Evolutionary conservation across 371 early-diverging fungal species (phyloP), one percentile per base, ranked within the genome.

Genomic region (Blakeslea trispora): DNA sequence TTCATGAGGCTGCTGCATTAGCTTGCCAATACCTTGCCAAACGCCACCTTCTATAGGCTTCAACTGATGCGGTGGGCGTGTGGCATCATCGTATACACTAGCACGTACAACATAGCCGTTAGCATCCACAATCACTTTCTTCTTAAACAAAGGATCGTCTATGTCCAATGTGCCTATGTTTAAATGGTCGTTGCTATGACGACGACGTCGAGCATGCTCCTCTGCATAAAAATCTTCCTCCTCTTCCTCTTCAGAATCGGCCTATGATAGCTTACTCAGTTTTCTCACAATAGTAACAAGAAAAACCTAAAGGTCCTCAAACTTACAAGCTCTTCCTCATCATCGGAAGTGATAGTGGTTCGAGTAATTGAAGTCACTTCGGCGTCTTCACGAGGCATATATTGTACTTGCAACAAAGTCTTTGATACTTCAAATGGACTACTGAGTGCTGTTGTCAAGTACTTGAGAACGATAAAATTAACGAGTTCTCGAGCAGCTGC

Each of bases 391-490:
- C 74, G 81, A 46, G 92, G 91, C 58, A 86, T 53, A 56, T 89
- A 88, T 71, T 92, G 93, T n/a, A 91, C 88, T 71, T 92, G 92
- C 43, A 91, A 63, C 19, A 95, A 66, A 8, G 91, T 93, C 49
- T 85, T 86, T 2, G 85, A 83, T 2, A 86, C 84, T 57, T 86
- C 90, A 57, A 91, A 89, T 0, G 94, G 95, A 13, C 83, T 80
- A 13, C 85, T 75, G 7, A 89, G 45, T 46, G 89, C 86, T 0
- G 84, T 74, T 0, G 88, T 82, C 10, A 90, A 54, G 53, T 74
- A 90, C 62, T 90, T 84, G 15, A 88, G 55, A 5, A 87, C 74
- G 0, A 88, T 85, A 66, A 83, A 87, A 58, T 79, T 82, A 53
- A 82, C 64, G 3, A 89, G 68, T 60, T 86, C 86, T 45, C 75